Evolutionary conservation across 2,329 filamentous ascomycete species (phyloP), one percentile per base, ranked within the genome.

Genomic region (Claviceps sp.): DNA sequence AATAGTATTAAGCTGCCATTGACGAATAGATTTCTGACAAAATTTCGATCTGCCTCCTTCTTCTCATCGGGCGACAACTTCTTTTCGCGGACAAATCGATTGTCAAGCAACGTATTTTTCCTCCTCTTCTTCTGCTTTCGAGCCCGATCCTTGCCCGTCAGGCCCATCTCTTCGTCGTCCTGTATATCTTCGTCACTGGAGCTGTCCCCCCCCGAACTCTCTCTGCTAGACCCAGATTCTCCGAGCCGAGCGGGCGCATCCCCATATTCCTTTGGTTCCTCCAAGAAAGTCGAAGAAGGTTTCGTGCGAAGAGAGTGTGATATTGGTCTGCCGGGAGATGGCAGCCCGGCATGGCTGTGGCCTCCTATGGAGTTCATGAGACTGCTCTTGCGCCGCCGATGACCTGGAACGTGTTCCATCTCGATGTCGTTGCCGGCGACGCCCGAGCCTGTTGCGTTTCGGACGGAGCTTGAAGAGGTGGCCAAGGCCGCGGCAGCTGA

Each of bases 81-180:
- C 58, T 74, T 73, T 54, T 78, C 76, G 40, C 73, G 75, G 22
- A 75, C 80, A 56, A 89, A 78, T 56, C 85, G 76, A 63, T 87
- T 82, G 64, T 89, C 84, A 53, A 89, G 67, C 56, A 77, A 71
- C 13, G 81, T 84, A 62, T 86, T 85, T 62, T 81, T 76, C 66
- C 77, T 75, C 68, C 81, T 81, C 68, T 80, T 79, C 60, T 76
- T 76, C 62, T 81, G 79, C 60, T 83, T 82, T 63, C 83, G 80
- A 58, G 78, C 76, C 65, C 81, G 79, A 61, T 91, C 86, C 61
- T 81, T 78, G 55, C 78, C 76, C 40, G 88, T 94, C 59, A 96
- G 72, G 1, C 89, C 90, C 2, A 87, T 87, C 74, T 96, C 90
- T 70, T 95, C 90, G 63, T 96, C 90, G 60, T 91, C 87, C 55